Evolutionary conservation across 495 filamentous ascomycete species (phyloP).

Genomic region (Penicillium malachiteum): DNA sequence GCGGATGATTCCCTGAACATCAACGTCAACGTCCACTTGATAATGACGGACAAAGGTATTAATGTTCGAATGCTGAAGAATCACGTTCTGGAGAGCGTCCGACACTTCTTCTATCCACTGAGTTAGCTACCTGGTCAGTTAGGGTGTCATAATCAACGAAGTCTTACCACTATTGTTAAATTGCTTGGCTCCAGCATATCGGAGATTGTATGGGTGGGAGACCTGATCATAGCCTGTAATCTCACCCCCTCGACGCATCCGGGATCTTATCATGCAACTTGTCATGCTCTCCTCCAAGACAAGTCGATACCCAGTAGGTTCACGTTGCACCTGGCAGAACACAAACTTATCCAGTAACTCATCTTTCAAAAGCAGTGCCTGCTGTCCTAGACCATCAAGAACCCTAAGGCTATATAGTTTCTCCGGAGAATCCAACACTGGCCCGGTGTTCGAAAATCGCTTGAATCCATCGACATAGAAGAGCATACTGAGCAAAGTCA

Average conservation of each 20-base stretch:
- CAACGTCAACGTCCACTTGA: constrained; percentile 31
- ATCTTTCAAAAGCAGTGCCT: constrained; percentile 29
- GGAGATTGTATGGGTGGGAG: constrained; percentile 32
- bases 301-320: constrained; percentile 25
- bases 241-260: constrained; percentile 28
- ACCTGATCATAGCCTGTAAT: constrained; percentile 31
- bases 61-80: constrained; percentile 36
- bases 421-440: constrained; percentile 22
- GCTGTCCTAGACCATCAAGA: constrained; percentile 26
- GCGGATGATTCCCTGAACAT: constrained; percentile 33
- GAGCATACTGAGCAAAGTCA: constrained; percentile 31
- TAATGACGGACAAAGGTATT: constrained; percentile 39
- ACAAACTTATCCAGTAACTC: constrained; percentile 24
- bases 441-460: constrained; percentile 17
- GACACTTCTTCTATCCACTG: constrained; percentile 30
- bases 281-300: constrained; percentile 27
- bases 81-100: constrained; percentile 41
- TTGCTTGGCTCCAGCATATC: constrained; percentile 34
- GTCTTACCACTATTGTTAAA: constrained; percentile 37
- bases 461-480: constrained; percentile 33
- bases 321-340: constrained; percentile 15
- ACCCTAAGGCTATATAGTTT: constrained; percentile 32
- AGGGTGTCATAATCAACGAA: too few relatives aligned
- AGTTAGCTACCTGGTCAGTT: constrained; percentile 16
- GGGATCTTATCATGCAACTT: constrained; percentile 22